Conservation (phyloP, 805 yeast species). For the Kluyveromyces siamensis region DNA sequence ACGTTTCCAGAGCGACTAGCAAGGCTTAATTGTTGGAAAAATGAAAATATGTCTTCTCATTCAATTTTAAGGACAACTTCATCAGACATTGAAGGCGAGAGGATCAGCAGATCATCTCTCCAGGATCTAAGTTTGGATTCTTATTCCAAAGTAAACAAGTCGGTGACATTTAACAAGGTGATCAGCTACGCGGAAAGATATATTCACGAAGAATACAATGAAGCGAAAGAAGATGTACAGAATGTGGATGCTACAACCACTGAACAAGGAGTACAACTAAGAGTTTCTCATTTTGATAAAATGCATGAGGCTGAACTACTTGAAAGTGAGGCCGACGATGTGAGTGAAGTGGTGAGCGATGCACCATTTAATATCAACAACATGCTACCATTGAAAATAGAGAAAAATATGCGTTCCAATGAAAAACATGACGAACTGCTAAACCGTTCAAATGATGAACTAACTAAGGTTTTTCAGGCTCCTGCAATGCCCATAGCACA, state of each 20-base stretch:
- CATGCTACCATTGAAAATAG: constrained; percentile 20
- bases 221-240: constrained; percentile 18
- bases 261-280: neutral
- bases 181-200: constrained; percentile 27
- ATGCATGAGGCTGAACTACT: constrained; percentile 31
- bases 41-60: constrained; percentile 46
- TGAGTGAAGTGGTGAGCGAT: constrained; percentile 26
- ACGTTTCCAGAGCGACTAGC: constrained; percentile 89
- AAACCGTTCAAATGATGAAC: constrained; percentile 12
- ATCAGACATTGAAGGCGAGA: constrained; percentile 4
- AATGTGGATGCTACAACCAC: constrained; percentile 10
- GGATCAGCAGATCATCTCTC: constrained; percentile 5
- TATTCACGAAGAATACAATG: constrained; percentile 16
- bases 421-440: constrained; percentile 7
- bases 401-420: constrained; percentile 11
- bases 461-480: constrained; percentile 20
- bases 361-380: constrained; percentile 26
- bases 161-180: constrained; percentile 28
- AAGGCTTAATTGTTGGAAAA: constrained; percentile 82
- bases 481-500: constrained; percentile 22
- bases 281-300: constrained; percentile 18
- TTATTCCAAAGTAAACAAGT: constrained; percentile 19
- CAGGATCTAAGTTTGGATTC: constrained; percentile 2
- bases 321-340: constrained; percentile 18
- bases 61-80: constrained; percentile 5